Base-by-base conservation (phyloP, 768 basidiomycete genomes). In the Rhodotorula sphaerocarpa region DNA sequence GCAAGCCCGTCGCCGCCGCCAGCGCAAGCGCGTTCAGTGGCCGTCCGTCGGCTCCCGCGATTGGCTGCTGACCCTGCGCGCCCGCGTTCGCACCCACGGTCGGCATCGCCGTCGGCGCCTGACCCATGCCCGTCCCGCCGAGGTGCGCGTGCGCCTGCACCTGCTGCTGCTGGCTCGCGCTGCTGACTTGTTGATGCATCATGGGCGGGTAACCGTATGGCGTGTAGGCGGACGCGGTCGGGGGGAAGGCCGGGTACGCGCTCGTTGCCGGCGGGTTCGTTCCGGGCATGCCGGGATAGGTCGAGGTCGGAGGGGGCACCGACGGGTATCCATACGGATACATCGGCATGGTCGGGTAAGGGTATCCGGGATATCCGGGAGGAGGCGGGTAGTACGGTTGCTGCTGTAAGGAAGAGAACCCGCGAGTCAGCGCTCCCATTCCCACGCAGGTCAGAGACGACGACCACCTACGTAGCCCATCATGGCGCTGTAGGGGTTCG, bases 1-100 rank as follows among this genome's bases (percentile, higher is more conserved):
- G 86, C 12, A 97, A 81, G 73, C 95, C 89, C 61, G 89, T 89
- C 77, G 92, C 86, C 5, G 91, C 90, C 25, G 78, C 78, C 31
- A 76, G 74, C 25, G 77, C 75, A 78, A 85, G 48, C 27, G 77
- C 76, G 30, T 73, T 75, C 57, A 78, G 75, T 57, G 77, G 76
- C 63, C 73, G 74, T 54, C 75, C 58, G 36, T 60, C 75, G 23
- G 61, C 65, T 9, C 74, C 75, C n/a, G 69, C 70, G n/a, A 66
- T 63, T 28, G 57, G 48, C 56, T 57, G 36, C 56, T 65, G 57
- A 39, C 36, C 36, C 65, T 64, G 46, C 36, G n/a, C n/a, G n/a
- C n/a, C n/a, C n/a, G n/a, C n/a, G n/a, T 53, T 46, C 44, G 18
- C 43, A 30, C 57, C 54, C 28, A 47, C 52, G 34, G 46, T 51